A percentile compares a stretch with the other conserved stretches of the same genome.
Conservation (phyloP, 2,329 filamentous ascomycete species). For the Colletotrichum gigasporum region DNA sequence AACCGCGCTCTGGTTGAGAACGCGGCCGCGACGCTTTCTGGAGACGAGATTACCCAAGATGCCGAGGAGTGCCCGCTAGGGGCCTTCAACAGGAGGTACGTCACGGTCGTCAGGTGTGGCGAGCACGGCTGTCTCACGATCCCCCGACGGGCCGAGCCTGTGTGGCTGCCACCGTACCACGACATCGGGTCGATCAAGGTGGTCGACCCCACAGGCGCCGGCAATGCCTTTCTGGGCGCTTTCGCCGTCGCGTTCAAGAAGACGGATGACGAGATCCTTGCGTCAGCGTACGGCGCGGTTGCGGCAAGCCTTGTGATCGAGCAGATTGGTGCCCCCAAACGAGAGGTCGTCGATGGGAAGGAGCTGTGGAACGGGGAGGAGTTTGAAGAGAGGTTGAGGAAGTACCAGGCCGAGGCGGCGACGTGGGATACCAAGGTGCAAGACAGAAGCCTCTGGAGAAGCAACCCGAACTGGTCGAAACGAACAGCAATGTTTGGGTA, state of each 20-base stretch:
- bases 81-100: not conserved
- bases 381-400: conserved; percentile 6
- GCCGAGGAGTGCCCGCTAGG: no score
- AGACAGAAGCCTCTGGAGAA: not conserved
- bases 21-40: not conserved
- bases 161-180: conserved; percentile 24
- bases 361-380: conserved; percentile 18
- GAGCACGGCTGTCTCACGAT: not conserved
- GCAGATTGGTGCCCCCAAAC: conserved; percentile 8
- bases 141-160: not conserved
- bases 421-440: not conserved
- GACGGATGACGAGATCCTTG: conserved; percentile 3
- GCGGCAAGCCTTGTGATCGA: conserved; percentile 24
- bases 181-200: not conserved
- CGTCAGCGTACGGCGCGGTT: conserved; percentile 17
- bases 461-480: not conserved
- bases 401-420: not conserved
- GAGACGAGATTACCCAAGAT: not conserved
- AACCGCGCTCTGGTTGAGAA: not conserved
- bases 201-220: not conserved
- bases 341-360: not conserved
- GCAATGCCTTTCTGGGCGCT: conserved; percentile 16
- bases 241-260: not conserved
- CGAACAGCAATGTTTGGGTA: not conserved
- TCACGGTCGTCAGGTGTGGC: conserved; percentile 4